Percentiles rank a stretch among this genome's conserved stretches.
These are phyloP conservation scores for Amanita rubescens DNA, from an alignment of 768 basidiomycete genomes.

Conservation along the genomic window DNA sequence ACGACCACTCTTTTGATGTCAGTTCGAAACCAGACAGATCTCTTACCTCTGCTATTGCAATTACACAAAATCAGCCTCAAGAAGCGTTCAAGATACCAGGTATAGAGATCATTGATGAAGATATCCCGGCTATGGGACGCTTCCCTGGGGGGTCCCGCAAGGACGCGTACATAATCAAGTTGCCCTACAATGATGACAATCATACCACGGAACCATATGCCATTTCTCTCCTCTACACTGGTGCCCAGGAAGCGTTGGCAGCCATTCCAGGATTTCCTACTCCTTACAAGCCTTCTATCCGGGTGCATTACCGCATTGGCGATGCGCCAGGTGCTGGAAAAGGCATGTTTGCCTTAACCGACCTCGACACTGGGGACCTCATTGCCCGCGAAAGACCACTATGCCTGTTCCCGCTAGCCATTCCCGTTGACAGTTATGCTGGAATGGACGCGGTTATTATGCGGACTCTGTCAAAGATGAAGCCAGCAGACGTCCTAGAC, in stretches of 20 bases:
- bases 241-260: constrained; percentile 2
- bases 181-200: not conserved
- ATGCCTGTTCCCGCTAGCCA: not conserved
- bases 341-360: constrained; percentile 6
- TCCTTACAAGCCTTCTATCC: not conserved
- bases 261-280: constrained; percentile 9
- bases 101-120: not conserved
- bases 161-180: too few species aligned
- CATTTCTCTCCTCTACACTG: constrained; percentile 6
- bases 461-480: not conserved
- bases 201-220: not conserved
- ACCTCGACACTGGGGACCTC: not conserved
- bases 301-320: not conserved
- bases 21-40: too few species aligned
- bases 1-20: too few species aligned
- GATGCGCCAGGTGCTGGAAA: constrained; percentile 10
- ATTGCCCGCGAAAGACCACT: constrained; percentile 1
- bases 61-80: too few species aligned
- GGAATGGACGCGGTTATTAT: too few species aligned
- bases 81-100: not conserved
- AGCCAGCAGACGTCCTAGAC: too few species aligned
- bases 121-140: not conserved
- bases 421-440: too few species aligned
- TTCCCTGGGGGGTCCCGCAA: not conserved
- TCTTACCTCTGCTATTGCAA: too few species aligned